phyloP scores from a whole-genome alignment of 495 filamentous ascomycete species.

The Immersiella caudata region DNA sequence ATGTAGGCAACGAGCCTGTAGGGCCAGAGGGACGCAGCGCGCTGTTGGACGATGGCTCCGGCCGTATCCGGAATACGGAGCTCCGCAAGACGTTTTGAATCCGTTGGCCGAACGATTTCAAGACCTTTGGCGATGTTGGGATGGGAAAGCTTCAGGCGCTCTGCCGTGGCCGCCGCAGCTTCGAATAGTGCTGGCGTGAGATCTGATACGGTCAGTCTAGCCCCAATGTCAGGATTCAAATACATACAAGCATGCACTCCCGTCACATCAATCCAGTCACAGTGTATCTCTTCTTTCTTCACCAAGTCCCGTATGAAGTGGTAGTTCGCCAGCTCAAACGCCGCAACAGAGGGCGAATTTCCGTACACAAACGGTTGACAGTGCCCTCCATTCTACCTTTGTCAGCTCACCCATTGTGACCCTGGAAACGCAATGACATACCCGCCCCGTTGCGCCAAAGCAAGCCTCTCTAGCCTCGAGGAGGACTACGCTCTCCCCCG shows the following conservation, averaged over 20 bases:
- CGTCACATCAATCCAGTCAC: slow-evolving; percentile 56
- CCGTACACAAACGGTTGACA: slow-evolving; percentile 67
- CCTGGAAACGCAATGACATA: slow-evolving; percentile 35
- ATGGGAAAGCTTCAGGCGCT: not conserved
- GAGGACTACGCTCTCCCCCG: slow-evolving; percentile 59
- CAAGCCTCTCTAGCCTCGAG: slow-evolving; percentile 79
- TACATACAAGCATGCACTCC: slow-evolving; percentile 58
- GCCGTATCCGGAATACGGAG: slow-evolving; percentile 43
- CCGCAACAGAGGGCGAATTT: slow-evolving; percentile 51
- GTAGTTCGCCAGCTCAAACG: slow-evolving; percentile 67
- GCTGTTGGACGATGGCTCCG: slow-evolving; percentile 51
- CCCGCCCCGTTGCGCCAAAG: slow-evolving; percentile 78
- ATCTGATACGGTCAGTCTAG: slow-evolving; percentile 41
- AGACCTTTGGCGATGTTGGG: slow-evolving; percentile 33
- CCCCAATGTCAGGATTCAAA: slow-evolving; percentile 49
- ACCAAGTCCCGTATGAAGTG: slow-evolving; percentile 55
- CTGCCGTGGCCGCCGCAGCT: not conserved
- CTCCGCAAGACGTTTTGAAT: not conserved
- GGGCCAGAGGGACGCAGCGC: slow-evolving; percentile 67
- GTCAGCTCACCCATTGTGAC: not conserved
- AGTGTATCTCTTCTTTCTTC: slow-evolving; percentile 55
- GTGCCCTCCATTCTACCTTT: slow-evolving; percentile 68
- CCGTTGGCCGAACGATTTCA: slow-evolving; percentile 27
- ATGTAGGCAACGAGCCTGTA: slow-evolving; percentile 76
- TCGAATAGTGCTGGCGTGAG: slow-evolving; percentile 53